These are phyloP conservation scores for Cicer chorassanicum DNA, from an alignment of 306 rosid genomes.

Conservation along the genomic window DNA sequence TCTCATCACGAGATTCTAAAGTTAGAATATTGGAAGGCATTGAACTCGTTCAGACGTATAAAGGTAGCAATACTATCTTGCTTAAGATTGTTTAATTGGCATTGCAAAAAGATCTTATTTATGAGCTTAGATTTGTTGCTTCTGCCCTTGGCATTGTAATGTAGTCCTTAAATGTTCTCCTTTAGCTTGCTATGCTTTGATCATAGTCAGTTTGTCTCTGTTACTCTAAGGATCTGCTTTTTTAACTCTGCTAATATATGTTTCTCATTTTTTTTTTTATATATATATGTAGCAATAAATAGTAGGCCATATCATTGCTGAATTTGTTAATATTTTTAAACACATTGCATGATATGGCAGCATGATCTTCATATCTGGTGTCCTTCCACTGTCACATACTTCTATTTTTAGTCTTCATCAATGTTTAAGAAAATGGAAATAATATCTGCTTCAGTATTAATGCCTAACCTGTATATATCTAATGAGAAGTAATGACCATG, in stretches of 20 bases:
- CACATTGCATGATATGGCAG: no score
- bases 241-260: no score
- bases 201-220: no score
- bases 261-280: no score
- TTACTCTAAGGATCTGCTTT: no score
- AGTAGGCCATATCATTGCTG: no score
- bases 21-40: slow-evolving; percentile 71
- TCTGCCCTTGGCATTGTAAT: not conserved
- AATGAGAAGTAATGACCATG: no score
- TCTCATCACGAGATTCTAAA: slow-evolving; percentile 87
- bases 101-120: not conserved
- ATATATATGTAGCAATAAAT: no score
- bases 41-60: slow-evolving; percentile 63
- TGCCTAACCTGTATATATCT: not conserved
- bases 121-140: not conserved
- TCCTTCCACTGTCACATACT: slow-evolving; percentile 1
- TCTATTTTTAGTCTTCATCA: not conserved
- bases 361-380: not conserved
- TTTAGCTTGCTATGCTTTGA: no score
- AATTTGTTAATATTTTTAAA: no score
- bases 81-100: not conserved
- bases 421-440: not conserved
- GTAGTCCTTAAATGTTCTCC: no score
- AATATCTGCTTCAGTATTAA: not conserved
- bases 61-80: slow-evolving; percentile 54